Evolutionary conservation across 2,329 filamentous ascomycete genomes (phyloP), one percentile per base, ranked within the genome.

Genomic region (Claviceps quebecensis): DNA sequence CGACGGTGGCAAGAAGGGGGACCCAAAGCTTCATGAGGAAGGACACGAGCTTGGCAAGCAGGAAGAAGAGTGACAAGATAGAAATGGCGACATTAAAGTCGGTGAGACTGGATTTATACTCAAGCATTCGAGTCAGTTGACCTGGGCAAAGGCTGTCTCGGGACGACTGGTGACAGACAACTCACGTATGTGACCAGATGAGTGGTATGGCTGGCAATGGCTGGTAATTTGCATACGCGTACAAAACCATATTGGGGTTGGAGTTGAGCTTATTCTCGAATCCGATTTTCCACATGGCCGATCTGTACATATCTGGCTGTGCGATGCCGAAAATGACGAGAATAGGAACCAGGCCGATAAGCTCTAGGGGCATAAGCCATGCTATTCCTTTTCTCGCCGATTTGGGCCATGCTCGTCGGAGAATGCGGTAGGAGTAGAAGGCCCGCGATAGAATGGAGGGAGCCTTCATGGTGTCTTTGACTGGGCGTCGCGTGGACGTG

Each of bases 41-140:
- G 60, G 78, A 73, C 55, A 84, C 78, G 56, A 78, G 73, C 71
- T 88, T 89, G 64, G 75, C 72, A 45, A 90, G 75, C 55, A 87
- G 76, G 63, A 88, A 74, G 71, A 91, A 91, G 64, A 86, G 83
- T 53, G 80, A 82, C 50, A 88, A 72, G 57, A 91, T 77, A 39
- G 84, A 84, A 58, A 89, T 83, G 61, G 83, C 83, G 58, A 89
- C 79, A 61, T 90, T 88, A 69, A 78, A 87, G 58, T 83, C 73
- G 47, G 86, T 88, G 55, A 87, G 72, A 52, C 86, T 90, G 47
- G 9, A 17, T 19, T 3, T 4, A 22, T 22, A 26, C 29, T 19
- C 34, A 19, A 48, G 44, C 53, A 46, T 43, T 23, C 22, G 23
- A 45, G 13, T 8, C 14, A 22, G 19, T 45, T 22, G 2, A 13